Evolutionary conservation across 352 stramenopile genomes (phyloP).

Genomic region (Phytopythium kandeliae): DNA sequence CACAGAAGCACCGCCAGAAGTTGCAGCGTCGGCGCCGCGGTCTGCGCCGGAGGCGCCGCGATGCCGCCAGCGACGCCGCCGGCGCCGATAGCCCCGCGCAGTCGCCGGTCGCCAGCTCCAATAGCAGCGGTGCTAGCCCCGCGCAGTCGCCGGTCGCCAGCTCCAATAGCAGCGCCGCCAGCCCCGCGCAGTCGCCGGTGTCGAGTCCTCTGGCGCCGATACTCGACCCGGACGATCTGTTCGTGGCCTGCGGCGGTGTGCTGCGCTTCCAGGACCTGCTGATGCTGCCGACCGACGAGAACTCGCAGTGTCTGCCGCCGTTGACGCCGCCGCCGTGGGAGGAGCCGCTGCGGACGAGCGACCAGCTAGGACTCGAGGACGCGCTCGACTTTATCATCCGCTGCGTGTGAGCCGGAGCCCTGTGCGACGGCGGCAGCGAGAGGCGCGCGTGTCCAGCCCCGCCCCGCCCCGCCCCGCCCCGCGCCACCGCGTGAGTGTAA

Average conservation of each 20-base stretch:
- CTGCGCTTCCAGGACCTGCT: constrained; percentile 8
- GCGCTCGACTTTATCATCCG: constrained; percentile 9
- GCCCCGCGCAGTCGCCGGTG: not conserved
- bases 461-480: no score
- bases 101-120: no score
- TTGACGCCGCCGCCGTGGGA: not conserved
- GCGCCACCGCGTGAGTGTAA: no score
- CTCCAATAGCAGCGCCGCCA: no score
- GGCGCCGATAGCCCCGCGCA: no score
- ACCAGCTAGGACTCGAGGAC: constrained; percentile 2
- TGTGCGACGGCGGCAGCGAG: no score
- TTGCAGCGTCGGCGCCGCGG: constrained; percentile 8
- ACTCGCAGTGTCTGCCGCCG: not conserved
- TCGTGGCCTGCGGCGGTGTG: not conserved
- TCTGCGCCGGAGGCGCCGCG: constrained; percentile 3
- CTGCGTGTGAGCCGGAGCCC: constrained; percentile 2
- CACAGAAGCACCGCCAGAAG: constrained; percentile 87
- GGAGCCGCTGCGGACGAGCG: constrained; percentile 1
- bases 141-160: no score
- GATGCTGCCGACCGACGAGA: not conserved
- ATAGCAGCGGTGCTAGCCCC: no score
- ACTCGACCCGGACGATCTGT: not conserved
- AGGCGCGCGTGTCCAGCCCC: not conserved
- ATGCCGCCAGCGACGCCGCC: not conserved
- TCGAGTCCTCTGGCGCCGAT: not conserved